phyloP scores from a whole-genome alignment of 2,329 filamentous ascomycete genomes.

The Cordyceps fumosorosea region DNA sequence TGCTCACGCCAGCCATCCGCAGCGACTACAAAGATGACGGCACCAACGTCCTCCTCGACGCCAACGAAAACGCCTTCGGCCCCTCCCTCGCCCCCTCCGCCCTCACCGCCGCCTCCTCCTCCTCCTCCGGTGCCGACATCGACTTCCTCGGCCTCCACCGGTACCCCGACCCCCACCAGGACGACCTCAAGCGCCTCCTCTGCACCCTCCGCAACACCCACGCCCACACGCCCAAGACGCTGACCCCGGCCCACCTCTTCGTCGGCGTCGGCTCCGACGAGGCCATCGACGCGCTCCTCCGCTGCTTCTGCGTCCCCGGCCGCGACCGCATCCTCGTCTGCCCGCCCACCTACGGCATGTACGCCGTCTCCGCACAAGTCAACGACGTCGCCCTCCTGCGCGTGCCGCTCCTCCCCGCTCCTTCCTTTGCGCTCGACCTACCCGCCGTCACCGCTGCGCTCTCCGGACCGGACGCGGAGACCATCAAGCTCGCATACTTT shows the following conservation, averaged over 20 bases:
- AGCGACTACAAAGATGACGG: conserved; percentile 99
- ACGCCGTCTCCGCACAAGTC: conserved; percentile 85
- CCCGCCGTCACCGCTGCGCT: conserved; percentile 61
- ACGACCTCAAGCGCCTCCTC: conserved; percentile 75
- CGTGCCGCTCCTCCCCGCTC: conserved; percentile 69
- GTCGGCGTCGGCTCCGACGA: conserved; percentile 95
- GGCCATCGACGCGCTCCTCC: conserved; percentile 87
- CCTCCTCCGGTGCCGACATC: conserved; percentile 37
- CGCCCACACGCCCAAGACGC: conserved; percentile 64
- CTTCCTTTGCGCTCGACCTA: conserved; percentile 68
- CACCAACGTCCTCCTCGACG: conserved; percentile 90
- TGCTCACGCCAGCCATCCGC: conserved; percentile 15
- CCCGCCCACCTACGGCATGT: conserved; percentile 98
- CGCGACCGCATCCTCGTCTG: conserved; percentile 88
- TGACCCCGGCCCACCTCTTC: conserved; percentile 80
- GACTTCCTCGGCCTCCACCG: conserved; percentile 81
- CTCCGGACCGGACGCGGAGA: conserved; percentile 36
- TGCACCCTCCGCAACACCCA: conserved; percentile 84
- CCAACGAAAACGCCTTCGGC: conserved; percentile 95
- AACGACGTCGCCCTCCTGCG: conserved; percentile 86
- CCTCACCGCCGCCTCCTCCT: conserved; percentile 24
- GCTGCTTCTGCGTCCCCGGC: conserved; percentile 86
- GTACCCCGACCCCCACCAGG: conserved; percentile 95
- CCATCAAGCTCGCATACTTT: conserved; percentile 84
- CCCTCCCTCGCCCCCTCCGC: conserved; percentile 59